Conservation (phyloP, 176 grass and related monocot species). For the Avena insularis region DNA sequence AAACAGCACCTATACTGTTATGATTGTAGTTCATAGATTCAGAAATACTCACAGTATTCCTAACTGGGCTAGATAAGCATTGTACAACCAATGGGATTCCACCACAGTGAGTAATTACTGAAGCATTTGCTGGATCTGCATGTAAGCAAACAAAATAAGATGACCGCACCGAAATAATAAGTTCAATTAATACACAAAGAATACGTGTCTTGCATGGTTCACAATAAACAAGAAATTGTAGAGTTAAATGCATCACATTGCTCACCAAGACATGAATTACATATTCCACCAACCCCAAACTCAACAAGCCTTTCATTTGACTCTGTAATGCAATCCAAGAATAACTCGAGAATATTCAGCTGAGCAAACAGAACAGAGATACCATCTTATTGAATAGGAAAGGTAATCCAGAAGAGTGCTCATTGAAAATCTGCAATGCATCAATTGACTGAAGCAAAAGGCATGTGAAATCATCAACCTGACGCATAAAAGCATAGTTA, state of each 20-base stretch:
- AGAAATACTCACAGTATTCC: slow-evolving; percentile 77
- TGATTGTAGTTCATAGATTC: slow-evolving; percentile 26
- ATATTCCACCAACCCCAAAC: slow-evolving; percentile 83
- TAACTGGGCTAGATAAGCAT: slow-evolving; percentile 88
- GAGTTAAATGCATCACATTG: neutral
- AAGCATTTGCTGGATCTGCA: slow-evolving; percentile 84
- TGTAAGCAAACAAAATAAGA: slow-evolving; percentile 19
- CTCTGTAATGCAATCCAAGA: slow-evolving; percentile 95
- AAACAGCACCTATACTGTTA: neutral
- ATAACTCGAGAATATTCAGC: slow-evolving; percentile 92
- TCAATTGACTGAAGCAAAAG: slow-evolving; percentile 4
- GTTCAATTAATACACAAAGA: neutral
- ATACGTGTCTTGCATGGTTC: neutral
- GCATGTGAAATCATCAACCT: slow-evolving; percentile 50
- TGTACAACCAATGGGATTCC: slow-evolving; percentile 86
- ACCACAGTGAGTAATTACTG: slow-evolving; percentile 66
- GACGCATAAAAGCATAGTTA: slow-evolving; percentile 76
- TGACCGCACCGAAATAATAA: neutral
- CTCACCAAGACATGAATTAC: slow-evolving; percentile 81
- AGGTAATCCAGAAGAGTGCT: neutral
- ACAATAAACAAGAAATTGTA: slow-evolving; percentile 10
- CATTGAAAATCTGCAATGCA: slow-evolving; percentile 14
- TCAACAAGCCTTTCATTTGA: slow-evolving; percentile 89
- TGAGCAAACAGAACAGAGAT: slow-evolving; percentile 43
- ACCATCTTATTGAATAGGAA: slow-evolving; percentile 26